Evolutionary conservation across 176 grass and related monocot genomes (phyloP), one percentile per base, ranked within the genome.

Genomic region (Triticum urartu): DNA sequence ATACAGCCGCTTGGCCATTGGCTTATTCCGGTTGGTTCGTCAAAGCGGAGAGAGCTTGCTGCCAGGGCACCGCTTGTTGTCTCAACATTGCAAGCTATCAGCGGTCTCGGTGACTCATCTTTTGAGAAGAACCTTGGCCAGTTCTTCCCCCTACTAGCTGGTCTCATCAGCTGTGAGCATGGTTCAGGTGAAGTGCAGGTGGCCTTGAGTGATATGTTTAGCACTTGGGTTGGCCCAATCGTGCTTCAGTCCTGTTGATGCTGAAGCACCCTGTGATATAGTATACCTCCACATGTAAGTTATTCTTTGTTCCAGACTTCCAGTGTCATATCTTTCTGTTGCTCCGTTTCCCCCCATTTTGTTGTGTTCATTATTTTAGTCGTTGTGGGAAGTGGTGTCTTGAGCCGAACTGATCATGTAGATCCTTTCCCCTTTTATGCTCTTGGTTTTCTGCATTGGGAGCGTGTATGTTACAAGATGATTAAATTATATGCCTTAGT

Each of bases 101-200:
- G 87, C 21, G 89, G 85, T 77, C 85, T 99, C 2, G 87, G 87
- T 3, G 92, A 94, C 85, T 87, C 71, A 1, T 88, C 89, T 39
- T 94, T 99, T 3, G 90, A 97, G 78, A 99, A 94, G 83, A 93
- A 97, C 82, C 91, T 99, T 21, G 54, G 75, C 24, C 92, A 87
- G 69, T 97, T 99, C 63, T 99, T 97, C 68, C 97, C 97, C 59
- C 94, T 99, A 64, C 84, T 99, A 73, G 25, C 97, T 80, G 89
- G 83, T 48, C 92, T 99, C 25, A 90, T 99, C 75, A 94, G 97
- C 73, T 99, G 97, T 7, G 97, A 99, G 42, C 97, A 99, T 83
- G 97, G 97, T n/a, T 99, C 97, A 1, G 85, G 89, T 15, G 97
- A 99, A 52, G 94, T 99, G 58, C 97, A 99, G 89, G 79, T 94